phyloP scores from a whole-genome alignment of 1,284 basidiomycete genomes.

The Phenoliferia sp. region DNA sequence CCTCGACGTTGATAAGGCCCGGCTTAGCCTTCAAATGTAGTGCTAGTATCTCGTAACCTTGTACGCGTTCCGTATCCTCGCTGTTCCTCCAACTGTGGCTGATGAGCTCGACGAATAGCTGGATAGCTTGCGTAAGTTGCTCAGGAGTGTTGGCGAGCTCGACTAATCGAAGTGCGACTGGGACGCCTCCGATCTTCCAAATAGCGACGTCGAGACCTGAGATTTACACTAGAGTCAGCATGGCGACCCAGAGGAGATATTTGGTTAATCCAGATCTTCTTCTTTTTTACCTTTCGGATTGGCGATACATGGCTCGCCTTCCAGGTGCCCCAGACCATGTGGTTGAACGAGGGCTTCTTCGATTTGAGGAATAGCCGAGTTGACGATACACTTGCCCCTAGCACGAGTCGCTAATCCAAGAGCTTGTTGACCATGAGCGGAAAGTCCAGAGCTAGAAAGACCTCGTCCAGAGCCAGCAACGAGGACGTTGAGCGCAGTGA shows the following conservation, averaged over 20 bases:
- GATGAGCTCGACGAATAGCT: conserved; percentile 69
- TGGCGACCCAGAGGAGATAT: no score
- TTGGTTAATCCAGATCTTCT: no score
- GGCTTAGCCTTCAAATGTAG: conserved; percentile 68
- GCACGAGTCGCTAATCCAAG: conserved; percentile 2
- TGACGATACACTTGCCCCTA: conserved; percentile 22
- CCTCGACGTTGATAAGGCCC: conserved; percentile 66
- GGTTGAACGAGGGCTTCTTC: conserved; percentile 8
- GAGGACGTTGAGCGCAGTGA: conserved; percentile 25
- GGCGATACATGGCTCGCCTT: conserved; percentile 60
- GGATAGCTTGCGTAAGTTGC: conserved; percentile 65
- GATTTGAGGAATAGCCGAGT: conserved; percentile 20
- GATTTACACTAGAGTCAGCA: no score
- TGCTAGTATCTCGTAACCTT: conserved; percentile 70
- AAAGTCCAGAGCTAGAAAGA: not conserved
- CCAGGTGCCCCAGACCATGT: conserved; percentile 40
- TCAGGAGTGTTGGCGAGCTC: conserved; percentile 70
- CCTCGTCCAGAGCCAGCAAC: not conserved
- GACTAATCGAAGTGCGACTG: conserved; percentile 67
- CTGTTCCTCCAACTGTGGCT: conserved; percentile 84
- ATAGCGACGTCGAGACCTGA: conserved; percentile 72
- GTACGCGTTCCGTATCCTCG: conserved; percentile 61
- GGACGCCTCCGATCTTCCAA: conserved; percentile 78
- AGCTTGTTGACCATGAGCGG: conserved; percentile 2
- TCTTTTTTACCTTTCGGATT: conserved; percentile 55